phyloP scores from a whole-genome alignment of 2,329 filamentous ascomycete species.

The Trichoderma gracile region DNA sequence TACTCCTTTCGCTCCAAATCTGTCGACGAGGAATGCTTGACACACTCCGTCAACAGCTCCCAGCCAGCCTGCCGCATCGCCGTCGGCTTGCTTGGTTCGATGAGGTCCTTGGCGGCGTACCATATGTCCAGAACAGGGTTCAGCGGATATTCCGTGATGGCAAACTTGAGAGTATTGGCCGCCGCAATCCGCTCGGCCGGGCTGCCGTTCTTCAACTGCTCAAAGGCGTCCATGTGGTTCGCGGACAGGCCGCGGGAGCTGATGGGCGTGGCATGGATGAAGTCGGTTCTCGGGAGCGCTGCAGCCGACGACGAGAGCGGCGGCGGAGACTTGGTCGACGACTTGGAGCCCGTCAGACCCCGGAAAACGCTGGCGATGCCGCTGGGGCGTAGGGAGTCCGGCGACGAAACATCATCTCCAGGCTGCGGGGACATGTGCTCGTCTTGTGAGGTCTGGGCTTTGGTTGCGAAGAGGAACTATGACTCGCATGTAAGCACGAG shows the following conservation, averaged over 20 bases:
- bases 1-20: slow-evolving; percentile 67
- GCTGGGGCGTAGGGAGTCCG: slow-evolving; percentile 56
- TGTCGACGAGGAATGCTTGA: slow-evolving; percentile 62
- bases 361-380: slow-evolving; percentile 66
- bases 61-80: slow-evolving; percentile 61
- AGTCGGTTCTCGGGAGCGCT: slow-evolving; percentile 47
- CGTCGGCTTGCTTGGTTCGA: slow-evolving; percentile 56
- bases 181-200: slow-evolving; percentile 57
- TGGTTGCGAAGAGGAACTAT: slow-evolving; percentile 24
- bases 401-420: slow-evolving; percentile 57
- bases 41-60: slow-evolving; percentile 65
- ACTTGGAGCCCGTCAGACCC: slow-evolving; percentile 58
- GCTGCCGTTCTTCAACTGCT: slow-evolving; percentile 55
- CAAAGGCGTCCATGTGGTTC: slow-evolving; percentile 56
- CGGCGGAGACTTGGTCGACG: slow-evolving; percentile 51
- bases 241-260: slow-evolving; percentile 49
- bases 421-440: slow-evolving; percentile 62
- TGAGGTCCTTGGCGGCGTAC: slow-evolving; percentile 65
- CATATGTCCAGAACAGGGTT: slow-evolving; percentile 63
- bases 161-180: slow-evolving; percentile 56
- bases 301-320: slow-evolving; percentile 44
- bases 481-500: slow-evolving; percentile 14
- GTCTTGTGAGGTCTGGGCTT: slow-evolving; percentile 34
- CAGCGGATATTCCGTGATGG: slow-evolving; percentile 60
- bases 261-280: slow-evolving; percentile 45